Evolutionary conservation across 2,329 filamentous ascomycete species (phyloP), one percentile per base, ranked within the genome.

Genomic region (Furcasterigmium sp.): DNA sequence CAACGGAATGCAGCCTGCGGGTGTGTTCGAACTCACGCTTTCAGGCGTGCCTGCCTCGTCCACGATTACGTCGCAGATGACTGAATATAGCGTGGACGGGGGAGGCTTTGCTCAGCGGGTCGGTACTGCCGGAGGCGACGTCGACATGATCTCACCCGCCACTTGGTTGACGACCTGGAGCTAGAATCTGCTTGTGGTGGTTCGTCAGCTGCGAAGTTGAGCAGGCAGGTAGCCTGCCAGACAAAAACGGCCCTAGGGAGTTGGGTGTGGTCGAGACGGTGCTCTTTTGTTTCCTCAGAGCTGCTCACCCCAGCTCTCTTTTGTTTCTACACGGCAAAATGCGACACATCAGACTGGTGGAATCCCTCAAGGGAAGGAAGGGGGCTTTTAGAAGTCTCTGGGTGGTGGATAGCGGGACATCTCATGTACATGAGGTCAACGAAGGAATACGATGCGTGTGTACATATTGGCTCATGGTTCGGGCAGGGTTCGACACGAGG

Each of bases 41-140:
- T 19, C 18, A 17, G 32, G 17, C 43, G 32, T 39, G 44, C 42
- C 23, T 42, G 43, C 43, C 15, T 35, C 32, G 8, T 35, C 18
- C n/a, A 35, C 32, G 32, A 35, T 15, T 35, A 17, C 32, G 18
- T 35, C 11, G 9, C 6, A 17, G n/a, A 35, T 18, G 32, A 18
- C 5, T 17, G 25, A 28, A 10, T 18, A 11, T 18, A 17, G 17
- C 32, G 32, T 17, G 14, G 17, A 35, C 17, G n/a, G 10, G 15
- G 32, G 32, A 35, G 15, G 32, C n/a, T 7, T 9, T n/a, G n/a
- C 9, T 8, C 18, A 17, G 10, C 18, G 14, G 14, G n/a, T n/a
- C 10, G 29, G 5, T 32, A 15, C 29, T 32, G 14, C 17, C 17
- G 29, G 14, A 32, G 9, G 29, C 29, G 29, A 5, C 29, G 9